Evolutionary conservation across 192 early-diverging fungal genomes (phyloP).

Genomic region (Coemansia sp.): DNA sequence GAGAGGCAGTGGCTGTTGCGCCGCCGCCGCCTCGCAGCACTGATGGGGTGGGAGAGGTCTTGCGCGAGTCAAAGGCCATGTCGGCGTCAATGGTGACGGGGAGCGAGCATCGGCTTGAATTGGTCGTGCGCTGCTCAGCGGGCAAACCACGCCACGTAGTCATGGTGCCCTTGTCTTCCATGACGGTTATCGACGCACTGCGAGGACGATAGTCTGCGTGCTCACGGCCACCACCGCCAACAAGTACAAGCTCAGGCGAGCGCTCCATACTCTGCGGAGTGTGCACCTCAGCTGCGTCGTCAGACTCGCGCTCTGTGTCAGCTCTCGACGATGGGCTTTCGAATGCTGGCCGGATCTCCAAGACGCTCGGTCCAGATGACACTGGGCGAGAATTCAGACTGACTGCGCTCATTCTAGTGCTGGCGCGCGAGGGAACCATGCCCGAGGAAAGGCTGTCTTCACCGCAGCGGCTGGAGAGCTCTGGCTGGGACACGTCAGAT

Average conservation of each 20-base stretch:
- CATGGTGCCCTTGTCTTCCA: conserved; percentile 53
- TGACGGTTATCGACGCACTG: conserved; percentile 41
- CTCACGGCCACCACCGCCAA: conserved; percentile 36
- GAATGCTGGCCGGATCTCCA: conserved; percentile 51
- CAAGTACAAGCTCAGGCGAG: conserved; percentile 32
- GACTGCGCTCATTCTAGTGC: conserved; percentile 44
- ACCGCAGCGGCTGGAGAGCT: neutral
- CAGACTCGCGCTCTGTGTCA: conserved; percentile 17
- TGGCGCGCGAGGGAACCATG: conserved; percentile 18
- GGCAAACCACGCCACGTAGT: conserved; percentile 53
- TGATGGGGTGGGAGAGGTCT: conserved; percentile 21
- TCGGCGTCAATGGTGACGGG: conserved; percentile 12
- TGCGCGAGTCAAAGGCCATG: conserved; percentile 14
- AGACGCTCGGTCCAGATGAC: conserved; percentile 38
- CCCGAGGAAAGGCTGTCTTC: neutral
- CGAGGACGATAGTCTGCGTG: conserved; percentile 24
- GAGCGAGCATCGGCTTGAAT: conserved; percentile 15
- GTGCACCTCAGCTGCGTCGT: conserved; percentile 13
- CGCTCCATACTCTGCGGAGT: conserved; percentile 37
- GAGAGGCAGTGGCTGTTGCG: conserved; percentile 5
- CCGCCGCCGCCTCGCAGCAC: conserved; percentile 46
- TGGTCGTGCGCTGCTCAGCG: conserved; percentile 18
- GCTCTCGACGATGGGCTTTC: conserved; percentile 23
- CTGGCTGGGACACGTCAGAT: neutral
- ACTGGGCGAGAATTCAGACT: conserved; percentile 23